phyloP scores from a whole-genome alignment of 208 protist genomes.

The Crithidia acanthocephali region DNA sequence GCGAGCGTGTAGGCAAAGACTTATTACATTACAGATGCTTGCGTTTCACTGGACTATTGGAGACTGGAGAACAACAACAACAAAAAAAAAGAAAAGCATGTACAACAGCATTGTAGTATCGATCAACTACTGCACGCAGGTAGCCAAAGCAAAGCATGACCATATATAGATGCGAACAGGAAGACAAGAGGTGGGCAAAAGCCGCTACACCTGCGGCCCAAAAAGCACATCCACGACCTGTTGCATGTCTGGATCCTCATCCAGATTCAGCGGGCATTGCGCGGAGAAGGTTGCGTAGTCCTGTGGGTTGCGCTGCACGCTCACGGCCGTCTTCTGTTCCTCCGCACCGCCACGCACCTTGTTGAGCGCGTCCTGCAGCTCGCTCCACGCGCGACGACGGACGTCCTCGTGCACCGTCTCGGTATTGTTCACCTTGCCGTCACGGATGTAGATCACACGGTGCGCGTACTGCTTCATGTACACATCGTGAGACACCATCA shows the following conservation, averaged over 20 bases:
- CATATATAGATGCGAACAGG: too few relatives aligned
- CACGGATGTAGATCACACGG: constrained; percentile 94
- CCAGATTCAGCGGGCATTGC: constrained; percentile 53
- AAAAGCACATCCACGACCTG: constrained; percentile 67
- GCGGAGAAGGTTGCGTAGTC: constrained; percentile 72
- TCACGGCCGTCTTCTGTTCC: constrained; percentile 19
- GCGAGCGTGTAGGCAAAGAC: too few relatives aligned
- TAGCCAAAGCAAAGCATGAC: too few relatives aligned
- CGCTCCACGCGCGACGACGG: constrained; percentile 46
- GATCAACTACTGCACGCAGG: constrained; percentile 4
- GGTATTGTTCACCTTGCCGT: constrained; percentile 91
- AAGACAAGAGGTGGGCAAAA: too few relatives aligned
- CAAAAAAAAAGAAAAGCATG: constrained; percentile 6
- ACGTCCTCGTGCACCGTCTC: constrained; percentile 55
- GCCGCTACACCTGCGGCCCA: constrained; percentile 24
- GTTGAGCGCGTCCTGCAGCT: constrained; percentile 35
- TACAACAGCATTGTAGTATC: not conserved
- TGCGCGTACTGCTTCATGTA: constrained; percentile 95
- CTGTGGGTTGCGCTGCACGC: constrained; percentile 40
- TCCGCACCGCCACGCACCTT: constrained; percentile 12
- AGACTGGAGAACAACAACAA: not conserved
- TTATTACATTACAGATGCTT: too few relatives aligned
- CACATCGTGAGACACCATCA: constrained; percentile 99
- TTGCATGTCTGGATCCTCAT: constrained; percentile 74
- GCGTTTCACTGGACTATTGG: too few relatives aligned